phyloP scores from a whole-genome alignment of 352 stramenopile species.

The Blastocystis sp. region DNA sequence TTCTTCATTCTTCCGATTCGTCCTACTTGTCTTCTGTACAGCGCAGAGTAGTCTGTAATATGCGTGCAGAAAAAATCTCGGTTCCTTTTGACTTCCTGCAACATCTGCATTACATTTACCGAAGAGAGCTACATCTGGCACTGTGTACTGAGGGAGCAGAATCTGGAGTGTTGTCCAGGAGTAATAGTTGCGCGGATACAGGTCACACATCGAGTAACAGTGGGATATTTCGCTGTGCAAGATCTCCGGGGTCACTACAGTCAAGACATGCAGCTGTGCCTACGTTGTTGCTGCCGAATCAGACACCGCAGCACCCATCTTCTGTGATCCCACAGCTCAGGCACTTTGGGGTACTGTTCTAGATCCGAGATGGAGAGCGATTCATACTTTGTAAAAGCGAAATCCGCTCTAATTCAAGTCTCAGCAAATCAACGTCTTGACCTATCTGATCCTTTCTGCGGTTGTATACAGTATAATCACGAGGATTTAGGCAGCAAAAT shows the following conservation, averaged over 20 bases:
- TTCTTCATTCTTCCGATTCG: not conserved
- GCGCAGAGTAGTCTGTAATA: slow-evolving; percentile 47
- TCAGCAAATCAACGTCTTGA: not conserved
- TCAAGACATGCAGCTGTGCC: not conserved
- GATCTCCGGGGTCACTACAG: not conserved
- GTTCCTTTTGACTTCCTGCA: not conserved
- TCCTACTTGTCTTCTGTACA: slow-evolving; percentile 26
- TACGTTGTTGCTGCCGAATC: not conserved
- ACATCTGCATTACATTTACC: not conserved
- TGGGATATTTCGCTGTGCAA: not conserved
- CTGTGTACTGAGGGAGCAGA: not conserved
- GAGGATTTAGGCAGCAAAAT: slow-evolving; percentile 30
- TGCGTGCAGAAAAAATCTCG: not conserved
- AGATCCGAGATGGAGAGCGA: not conserved
- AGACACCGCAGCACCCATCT: not conserved
- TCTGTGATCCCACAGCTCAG: slow-evolving; percentile 45
- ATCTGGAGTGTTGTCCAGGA: slow-evolving; percentile 30
- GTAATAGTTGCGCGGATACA: slow-evolving; percentile 54
- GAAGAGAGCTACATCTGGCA: not conserved
- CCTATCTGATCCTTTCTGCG: slow-evolving; percentile 7
- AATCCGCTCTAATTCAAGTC: not conserved
- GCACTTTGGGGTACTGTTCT: slow-evolving; percentile 57
- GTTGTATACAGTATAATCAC: slow-evolving; percentile 24
- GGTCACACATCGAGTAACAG: slow-evolving; percentile 30
- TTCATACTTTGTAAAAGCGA: not conserved